Evolutionary conservation across 2,329 filamentous ascomycete species (phyloP).

Genomic region (Bipolaris cookei): DNA sequence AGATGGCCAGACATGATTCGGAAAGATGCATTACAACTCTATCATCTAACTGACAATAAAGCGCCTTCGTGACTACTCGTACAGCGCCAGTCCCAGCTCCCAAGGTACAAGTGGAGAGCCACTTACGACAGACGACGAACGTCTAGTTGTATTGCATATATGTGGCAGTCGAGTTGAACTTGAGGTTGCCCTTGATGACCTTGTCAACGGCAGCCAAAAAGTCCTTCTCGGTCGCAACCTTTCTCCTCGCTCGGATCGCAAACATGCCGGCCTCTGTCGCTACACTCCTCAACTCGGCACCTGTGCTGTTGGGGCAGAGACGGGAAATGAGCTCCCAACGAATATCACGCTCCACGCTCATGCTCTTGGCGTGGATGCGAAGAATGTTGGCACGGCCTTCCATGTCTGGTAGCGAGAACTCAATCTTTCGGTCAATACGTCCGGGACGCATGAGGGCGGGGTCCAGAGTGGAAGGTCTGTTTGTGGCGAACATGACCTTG

Average conservation of each 20-base stretch:
- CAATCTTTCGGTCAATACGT: constrained; percentile 98
- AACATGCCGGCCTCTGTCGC: constrained; percentile 99
- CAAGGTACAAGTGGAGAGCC: neutral
- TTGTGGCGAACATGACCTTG: constrained; percentile 99
- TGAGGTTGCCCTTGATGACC: constrained; percentile 98
- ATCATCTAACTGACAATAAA: neutral
- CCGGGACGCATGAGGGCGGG: constrained; percentile 97
- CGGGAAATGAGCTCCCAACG: constrained; percentile 98
- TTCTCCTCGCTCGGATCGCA: constrained; percentile 89
- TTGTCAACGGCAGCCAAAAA: constrained; percentile 98
- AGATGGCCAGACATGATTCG: neutral
- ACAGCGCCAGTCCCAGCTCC: constrained; percentile 2
- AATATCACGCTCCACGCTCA: constrained; percentile 98
- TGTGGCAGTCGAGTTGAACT: constrained; percentile 98
- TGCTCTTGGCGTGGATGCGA: constrained; percentile 98
- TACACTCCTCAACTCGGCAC: constrained; percentile 93
- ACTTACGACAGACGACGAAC: neutral
- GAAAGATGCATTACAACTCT: constrained; percentile 2
- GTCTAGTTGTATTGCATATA: constrained; percentile 98
- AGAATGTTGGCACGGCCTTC: constrained; percentile 97
- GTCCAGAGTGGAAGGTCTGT: constrained; percentile 92
- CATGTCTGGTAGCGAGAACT: constrained; percentile 96
- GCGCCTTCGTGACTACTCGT: constrained; percentile 9
- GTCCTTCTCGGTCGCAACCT: constrained; percentile 98
- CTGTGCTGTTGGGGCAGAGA: constrained; percentile 95